Evolutionary conservation across 1,139 yeast genomes (phyloP), one percentile per base, ranked within the genome.

Genomic region (Taphrina flavorubra): DNA sequence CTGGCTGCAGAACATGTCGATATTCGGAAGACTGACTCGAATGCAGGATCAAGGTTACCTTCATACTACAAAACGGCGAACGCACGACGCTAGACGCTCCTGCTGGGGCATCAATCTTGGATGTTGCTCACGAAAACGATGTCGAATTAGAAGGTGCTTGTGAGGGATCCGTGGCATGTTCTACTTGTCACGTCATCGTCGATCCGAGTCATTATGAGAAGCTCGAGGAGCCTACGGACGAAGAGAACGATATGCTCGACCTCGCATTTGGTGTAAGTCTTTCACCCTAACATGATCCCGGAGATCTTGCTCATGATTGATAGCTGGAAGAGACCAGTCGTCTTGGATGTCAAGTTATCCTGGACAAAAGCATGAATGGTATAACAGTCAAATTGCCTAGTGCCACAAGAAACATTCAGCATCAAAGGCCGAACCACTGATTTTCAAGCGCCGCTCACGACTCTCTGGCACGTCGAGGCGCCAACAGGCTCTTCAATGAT

Each of bases 141-240:
- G 80, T 94, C 71, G 99, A 94, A 74, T 92, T 94, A 92, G 99
- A 94, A 77, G 81, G 99, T 59, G 99, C 99, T 0, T 94, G 99
- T 79, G 99, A 99, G 47, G 99, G 99, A 1, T 91, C 97, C 1
- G 94, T 99, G 81, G 99, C 99, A 0, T 94, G 99, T 77, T 92
- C 97, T 2, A 94, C 99, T 0, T 94, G 99, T 78, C 99, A 94
- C 79, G 88, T 94, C 70, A 94, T 94, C 65, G 92, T 94, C 51
- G 99, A 94, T 77, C 99, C 99, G 0, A 97, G 89, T 60, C 92
- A 81, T 77, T 94, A 91, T 79, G 99, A 94, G 76, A 85, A 81
- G 70, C 85, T 94, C 74, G 97, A 96, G 37, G 99, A 94, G 77
- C 99, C 99, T 0, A 91, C 88, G 73, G 99, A 94, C 76, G 99